Evolutionary conservation across 768 basidiomycete genomes (phyloP), one percentile per base, ranked within the genome.

Genomic region (Kwoniella newhampshirensis): DNA sequence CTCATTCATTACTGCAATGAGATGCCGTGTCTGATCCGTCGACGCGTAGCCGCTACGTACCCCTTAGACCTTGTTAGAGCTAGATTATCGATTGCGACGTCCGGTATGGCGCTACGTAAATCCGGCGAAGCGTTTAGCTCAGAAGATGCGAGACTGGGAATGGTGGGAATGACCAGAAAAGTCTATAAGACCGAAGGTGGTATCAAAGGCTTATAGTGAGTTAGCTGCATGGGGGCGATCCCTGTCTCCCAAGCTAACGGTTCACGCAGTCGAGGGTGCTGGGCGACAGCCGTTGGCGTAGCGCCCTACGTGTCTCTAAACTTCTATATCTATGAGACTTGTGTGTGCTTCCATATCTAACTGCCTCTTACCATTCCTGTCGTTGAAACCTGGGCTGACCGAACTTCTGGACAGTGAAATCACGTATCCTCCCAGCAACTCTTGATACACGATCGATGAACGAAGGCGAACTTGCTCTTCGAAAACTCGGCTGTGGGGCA

Each of bases 161-260:
- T 97, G 59, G 79, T 84, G 80, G 88, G 88, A 0, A 99, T 99
- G 94, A 87, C 90, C 0, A 75, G 84, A 63, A 91, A 88, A 78
- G 88, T 98, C 46, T 84, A 92, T 79, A 82, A 84, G 25, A 93
- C 94, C 68, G 94, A 98, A 75, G 94, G 94, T 27, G 93, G 93
- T 0, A 74, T 94, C 12, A 82, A 85, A 47, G 94, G 85, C 4
- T 78, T 99, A 46, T 81, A 98, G 74, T 84, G 91, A 30, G 94
- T 62, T 13, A 4, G 4, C 21, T 27, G 23, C 26, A 9, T 35
- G 21, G 27, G 18, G 41, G 17, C 35, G 30, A 42, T 13, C 23
- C 28, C n/a, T 9, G 11, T 28, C 4, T 32, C 27, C 6, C 23
- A 1, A 49, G 56, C 46, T 58, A 48, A 57, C 37, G n/a, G 21